Base-by-base conservation (phyloP, 73 alveolate genomes). In the Paramecium sexaurelia region DNA sequence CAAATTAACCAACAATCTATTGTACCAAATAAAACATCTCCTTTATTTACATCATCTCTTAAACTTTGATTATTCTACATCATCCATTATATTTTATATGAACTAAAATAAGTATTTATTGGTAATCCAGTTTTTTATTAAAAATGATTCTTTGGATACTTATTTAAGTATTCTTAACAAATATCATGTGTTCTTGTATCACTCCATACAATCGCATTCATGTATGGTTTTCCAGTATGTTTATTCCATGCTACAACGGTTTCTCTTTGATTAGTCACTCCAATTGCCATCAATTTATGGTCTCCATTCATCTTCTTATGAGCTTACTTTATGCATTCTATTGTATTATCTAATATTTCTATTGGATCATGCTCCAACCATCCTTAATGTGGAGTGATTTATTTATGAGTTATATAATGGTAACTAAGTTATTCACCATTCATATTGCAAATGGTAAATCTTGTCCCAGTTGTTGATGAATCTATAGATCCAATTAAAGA, bases 171-270 rank as follows among this genome's bases (percentile, higher is more conserved):
- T 55, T 85, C 36, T 61, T 96, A 40, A 33, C 95, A 97, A 10
- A 95, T 67, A 24, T 84, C 96, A n/a, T 84, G 56, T 5, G 96
- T 96, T 55, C 99, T 66, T 32, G 95, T 85, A 88, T 95, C 97
- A 32, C 94, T 93, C 99, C 99, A 96, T 11, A 96, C 98, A 55
- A 96, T 92, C 10, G 99, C 99, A 73, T 95, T 93, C 71, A 85
- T 93, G 36, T 95, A 87, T 8, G 96, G 94, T 55, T 85, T 71
- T 29, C 96, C 97, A 39, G 98, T 93, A 20, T 82, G 40, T 71
- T 85, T 91, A 73, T 96, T 95, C 95, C 97, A 94, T 17, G 97
- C 99, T 1, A 96, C 98, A 1, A 93, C 91, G 0, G 99, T 96
- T 55, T 96, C 99, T 66, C 99, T 93, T 88, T 96, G 87, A 85